Base-by-base conservation (phyloP, 306 rosid species). In the Boehmeria nivea region DNA sequence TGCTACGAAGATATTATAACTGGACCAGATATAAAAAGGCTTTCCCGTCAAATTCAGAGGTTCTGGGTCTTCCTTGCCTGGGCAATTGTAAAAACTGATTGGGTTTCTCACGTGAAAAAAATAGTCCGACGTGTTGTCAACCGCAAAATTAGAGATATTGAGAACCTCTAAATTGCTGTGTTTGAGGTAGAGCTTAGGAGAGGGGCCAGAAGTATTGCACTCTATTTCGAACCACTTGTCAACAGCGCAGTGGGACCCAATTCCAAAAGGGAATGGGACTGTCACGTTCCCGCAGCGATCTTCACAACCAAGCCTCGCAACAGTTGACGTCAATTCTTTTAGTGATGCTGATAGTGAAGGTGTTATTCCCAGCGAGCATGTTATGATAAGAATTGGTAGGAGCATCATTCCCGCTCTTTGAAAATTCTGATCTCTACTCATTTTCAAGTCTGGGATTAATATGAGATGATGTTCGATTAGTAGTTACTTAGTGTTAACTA, bases 221-320 rank as follows among this genome's bases (percentile, higher is more conserved):
- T 57, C 51, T 31, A 82, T 50, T 58, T 70, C 64, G 5, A 78
- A 78, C 80, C 78, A 57, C 2, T 53, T 43, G 28, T 57, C 33
- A 28, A 51, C 5, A 8, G 22, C 25, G 21, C 57, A 51, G 16
- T 51, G 0, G 1, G 23, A n/a, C 10, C 57, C 57, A 11, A 51
- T 51, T 16, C 57, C 54, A 25, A 50, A 50, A 14, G 54, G 54
- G 9, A 50, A 50, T 13, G 54, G 54, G 54, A 50, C 28, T 2
- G 7, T 24, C 36, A 50, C 54, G 9, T 50, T 24, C 12, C 54
- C 36, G 19, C 54, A 50, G 1, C 4, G n/a, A 2, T 8, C 15
- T 5, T 50, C 54, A 16, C 54, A 50, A 6, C 16, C 20, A 6
- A 3, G 12, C 6, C 17, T 20, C 3, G 25, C 27, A 3, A 24